phyloP scores from a whole-genome alignment of 106 monocot species.

The Dendrobium chrysotoxum region DNA sequence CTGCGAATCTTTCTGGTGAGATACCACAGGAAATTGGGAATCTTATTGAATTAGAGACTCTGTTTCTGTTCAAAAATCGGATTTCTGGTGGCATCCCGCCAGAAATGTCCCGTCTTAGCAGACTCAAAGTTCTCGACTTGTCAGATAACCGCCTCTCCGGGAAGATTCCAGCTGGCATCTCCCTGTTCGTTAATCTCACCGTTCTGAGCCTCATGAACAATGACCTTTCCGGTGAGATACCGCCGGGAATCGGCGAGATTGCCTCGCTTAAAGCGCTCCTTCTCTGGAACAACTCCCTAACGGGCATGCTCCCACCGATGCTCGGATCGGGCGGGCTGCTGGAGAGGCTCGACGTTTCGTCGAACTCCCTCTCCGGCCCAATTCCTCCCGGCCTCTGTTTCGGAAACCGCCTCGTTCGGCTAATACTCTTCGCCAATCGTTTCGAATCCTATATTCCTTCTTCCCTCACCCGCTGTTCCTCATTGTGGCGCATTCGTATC shows the following conservation, averaged over 20 bases:
- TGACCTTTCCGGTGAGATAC: constrained; percentile 58
- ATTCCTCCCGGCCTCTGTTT: constrained; percentile 56
- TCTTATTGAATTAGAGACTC: constrained; percentile 32
- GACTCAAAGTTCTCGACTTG: constrained; percentile 52
- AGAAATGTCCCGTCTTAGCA: constrained; percentile 20
- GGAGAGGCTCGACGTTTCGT: constrained; percentile 78
- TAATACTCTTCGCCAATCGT: constrained; percentile 85
- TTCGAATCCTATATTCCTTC: constrained; percentile 59
- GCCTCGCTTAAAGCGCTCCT: constrained; percentile 49
- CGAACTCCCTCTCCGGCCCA: constrained; percentile 65
- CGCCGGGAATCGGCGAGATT: constrained; percentile 49
- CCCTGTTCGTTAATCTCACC: constrained; percentile 47
- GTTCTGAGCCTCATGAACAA: constrained; percentile 84
- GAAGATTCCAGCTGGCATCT: constrained; percentile 38
- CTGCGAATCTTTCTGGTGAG: constrained; percentile 48
- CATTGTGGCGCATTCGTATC: constrained; percentile 71
- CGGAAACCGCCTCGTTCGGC: constrained; percentile 63
- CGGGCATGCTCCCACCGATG: constrained; percentile 51
- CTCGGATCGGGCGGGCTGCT: constrained; percentile 55
- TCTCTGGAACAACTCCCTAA: constrained; percentile 93
- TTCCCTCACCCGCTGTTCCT: constrained; percentile 48
- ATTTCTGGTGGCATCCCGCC: constrained; percentile 52
- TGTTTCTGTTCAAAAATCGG: constrained; percentile 79
- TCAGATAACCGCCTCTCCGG: constrained; percentile 74
- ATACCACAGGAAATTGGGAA: constrained; percentile 48